phyloP scores from a whole-genome alignment of 139 green algal species.

The Bryopsis sp. region DNA sequence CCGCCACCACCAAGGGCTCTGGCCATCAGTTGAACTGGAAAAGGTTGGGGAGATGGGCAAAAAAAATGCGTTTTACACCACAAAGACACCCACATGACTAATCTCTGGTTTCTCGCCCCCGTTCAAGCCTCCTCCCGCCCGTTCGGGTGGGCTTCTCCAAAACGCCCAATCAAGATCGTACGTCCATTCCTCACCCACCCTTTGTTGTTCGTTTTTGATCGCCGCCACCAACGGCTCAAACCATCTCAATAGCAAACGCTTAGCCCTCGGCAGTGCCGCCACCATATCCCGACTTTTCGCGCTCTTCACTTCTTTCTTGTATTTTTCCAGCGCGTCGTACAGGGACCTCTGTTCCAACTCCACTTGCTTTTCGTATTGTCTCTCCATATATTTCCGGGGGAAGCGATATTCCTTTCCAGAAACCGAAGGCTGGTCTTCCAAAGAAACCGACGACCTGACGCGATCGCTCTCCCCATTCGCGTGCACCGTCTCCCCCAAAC shows the following conservation, averaged over 20 bases:
- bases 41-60: no score
- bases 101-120: no score
- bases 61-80: no score
- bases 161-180: background rate
- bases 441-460: no score
- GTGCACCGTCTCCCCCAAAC: no score
- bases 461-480: no score
- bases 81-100: no score
- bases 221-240: background rate
- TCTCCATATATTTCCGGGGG: no score
- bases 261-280: background rate
- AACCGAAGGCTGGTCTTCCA: no score
- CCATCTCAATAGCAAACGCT: background rate
- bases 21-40: no score
- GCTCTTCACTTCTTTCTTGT: constrained; percentile 7
- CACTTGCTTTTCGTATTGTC: background rate
- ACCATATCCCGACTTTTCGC: background rate
- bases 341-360: constrained; percentile 8
- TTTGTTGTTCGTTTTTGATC: constrained; percentile 8
- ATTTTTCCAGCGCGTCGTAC: constrained; percentile 7
- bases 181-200: background rate
- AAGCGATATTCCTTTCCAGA: no score
- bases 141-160: background rate
- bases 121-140: background rate
- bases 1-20: no score